Conservation (phyloP, 345 rosid species). For the Moricandia moricandioides region DNA sequence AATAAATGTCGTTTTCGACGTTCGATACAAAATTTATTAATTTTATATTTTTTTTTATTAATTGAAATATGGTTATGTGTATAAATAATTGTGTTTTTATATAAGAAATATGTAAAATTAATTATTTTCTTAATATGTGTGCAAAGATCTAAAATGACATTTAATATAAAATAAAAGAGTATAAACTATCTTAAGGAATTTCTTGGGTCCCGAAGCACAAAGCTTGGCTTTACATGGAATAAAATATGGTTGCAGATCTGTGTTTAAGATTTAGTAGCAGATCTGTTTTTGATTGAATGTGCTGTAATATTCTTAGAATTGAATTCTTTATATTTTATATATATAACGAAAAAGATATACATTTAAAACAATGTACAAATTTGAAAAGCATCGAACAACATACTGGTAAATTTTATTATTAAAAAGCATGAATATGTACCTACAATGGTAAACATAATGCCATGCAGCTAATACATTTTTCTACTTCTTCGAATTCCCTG, state of each 20-base stretch:
- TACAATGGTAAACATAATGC: not conserved
- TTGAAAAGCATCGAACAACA: not conserved
- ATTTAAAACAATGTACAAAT: constrained; percentile 7
- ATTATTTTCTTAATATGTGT: too few relatives aligned
- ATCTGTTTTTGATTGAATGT: constrained; percentile 30
- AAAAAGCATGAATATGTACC: not conserved
- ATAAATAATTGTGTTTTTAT: too few relatives aligned
- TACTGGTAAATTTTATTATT: not conserved
- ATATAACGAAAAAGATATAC: not conserved
- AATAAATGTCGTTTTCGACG: too few relatives aligned
- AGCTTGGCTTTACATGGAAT: constrained; percentile 37
- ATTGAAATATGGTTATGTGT: too few relatives aligned
- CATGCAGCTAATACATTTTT: not conserved
- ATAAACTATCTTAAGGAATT: not conserved
- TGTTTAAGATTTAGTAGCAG: constrained; percentile 39
- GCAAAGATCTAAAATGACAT: too few relatives aligned
- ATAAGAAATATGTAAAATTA: too few relatives aligned
- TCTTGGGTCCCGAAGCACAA: constrained; percentile 24
- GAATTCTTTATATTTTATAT: not conserved
- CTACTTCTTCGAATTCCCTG: not conserved
- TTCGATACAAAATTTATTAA: too few relatives aligned
- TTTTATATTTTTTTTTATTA: too few relatives aligned
- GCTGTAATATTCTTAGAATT: constrained; percentile 9
- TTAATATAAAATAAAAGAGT: too few relatives aligned
- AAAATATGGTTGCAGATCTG: constrained; percentile 34